These are phyloP conservation scores for Scedosporium dehoogii DNA, from an alignment of 2,329 filamentous ascomycete species.

Conservation along the genomic window DNA sequence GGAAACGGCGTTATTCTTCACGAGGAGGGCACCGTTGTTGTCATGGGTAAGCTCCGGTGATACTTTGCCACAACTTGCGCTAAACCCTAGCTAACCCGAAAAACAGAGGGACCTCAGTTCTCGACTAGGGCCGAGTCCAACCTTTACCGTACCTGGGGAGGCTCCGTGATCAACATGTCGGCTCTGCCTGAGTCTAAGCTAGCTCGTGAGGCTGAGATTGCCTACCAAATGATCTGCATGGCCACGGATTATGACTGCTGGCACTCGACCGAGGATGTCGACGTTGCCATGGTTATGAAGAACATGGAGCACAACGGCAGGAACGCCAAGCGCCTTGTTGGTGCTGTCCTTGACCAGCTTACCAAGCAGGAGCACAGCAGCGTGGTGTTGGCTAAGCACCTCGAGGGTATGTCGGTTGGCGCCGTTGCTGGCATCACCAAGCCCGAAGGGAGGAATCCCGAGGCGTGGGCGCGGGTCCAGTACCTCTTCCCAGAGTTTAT, in stretches of 20 bases:
- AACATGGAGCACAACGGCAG: slow-evolving; percentile 90
- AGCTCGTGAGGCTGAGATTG: slow-evolving; percentile 89
- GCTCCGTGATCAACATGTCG: slow-evolving; percentile 97
- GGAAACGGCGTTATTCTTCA: slow-evolving; percentile 82
- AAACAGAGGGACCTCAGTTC: slow-evolving; percentile 88
- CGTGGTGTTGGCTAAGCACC: slow-evolving; percentile 70
- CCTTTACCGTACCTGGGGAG: slow-evolving; percentile 90
- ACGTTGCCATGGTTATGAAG: slow-evolving; percentile 92
- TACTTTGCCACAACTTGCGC: neutral
- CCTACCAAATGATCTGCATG: slow-evolving; percentile 99
- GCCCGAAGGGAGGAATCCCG: slow-evolving; percentile 58
- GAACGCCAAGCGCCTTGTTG: slow-evolving; percentile 79
- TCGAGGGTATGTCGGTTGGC: slow-evolving; percentile 65
- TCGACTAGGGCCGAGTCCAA: slow-evolving; percentile 91
- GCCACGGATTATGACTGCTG: slow-evolving; percentile 99
- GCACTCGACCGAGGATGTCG: slow-evolving; percentile 74
- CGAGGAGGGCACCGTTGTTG: slow-evolving; percentile 73
- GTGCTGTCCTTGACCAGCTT: slow-evolving; percentile 78
- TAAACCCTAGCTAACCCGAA: neutral
- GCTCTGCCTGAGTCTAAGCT: slow-evolving; percentile 92
- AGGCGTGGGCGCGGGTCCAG: slow-evolving; percentile 68
- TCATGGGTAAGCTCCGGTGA: slow-evolving; percentile 62
- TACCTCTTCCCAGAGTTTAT: slow-evolving; percentile 85
- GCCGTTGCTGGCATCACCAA: slow-evolving; percentile 77
- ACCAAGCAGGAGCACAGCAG: slow-evolving; percentile 67